phyloP scores from a whole-genome alignment of 2,329 filamentous ascomycete genomes.

The Akanthomyces dipterigenus region DNA sequence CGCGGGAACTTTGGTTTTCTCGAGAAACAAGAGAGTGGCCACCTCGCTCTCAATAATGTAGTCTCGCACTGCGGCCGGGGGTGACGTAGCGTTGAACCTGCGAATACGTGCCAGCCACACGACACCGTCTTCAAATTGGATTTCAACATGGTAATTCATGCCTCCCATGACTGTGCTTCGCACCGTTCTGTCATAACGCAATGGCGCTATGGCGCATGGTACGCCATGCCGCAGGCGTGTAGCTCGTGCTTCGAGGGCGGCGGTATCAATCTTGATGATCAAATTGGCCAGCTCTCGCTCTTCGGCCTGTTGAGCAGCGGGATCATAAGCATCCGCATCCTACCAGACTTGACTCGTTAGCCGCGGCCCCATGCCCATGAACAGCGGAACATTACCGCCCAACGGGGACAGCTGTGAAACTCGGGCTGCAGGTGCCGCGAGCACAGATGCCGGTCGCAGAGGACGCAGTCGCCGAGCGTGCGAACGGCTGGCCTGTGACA shows the following conservation, averaged over 20 bases:
- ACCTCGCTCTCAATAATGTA: conserved; percentile 34
- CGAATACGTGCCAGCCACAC: conserved; percentile 37
- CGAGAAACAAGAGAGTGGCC: conserved; percentile 34
- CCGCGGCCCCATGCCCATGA: not conserved
- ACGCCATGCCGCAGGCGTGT: conserved; percentile 28
- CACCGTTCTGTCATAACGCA: conserved; percentile 29
- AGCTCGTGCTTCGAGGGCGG: conserved; percentile 30
- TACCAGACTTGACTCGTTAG: conserved; percentile 18
- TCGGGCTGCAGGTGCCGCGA: conserved; percentile 23
- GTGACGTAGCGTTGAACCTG: conserved; percentile 32
- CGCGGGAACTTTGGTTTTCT: conserved; percentile 27
- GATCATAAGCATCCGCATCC: conserved; percentile 30
- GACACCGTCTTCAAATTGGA: conserved; percentile 36
- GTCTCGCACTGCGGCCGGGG: conserved; percentile 26
- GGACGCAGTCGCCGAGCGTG: conserved; percentile 28
- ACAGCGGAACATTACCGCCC: conserved; percentile 26
- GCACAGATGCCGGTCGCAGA: conserved; percentile 35
- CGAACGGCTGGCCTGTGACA: conserved; percentile 30
- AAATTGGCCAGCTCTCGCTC: conserved; percentile 26
- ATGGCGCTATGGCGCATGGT: conserved; percentile 27
- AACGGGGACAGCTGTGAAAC: conserved; percentile 30
- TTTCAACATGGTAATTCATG: conserved; percentile 37
- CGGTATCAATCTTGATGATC: conserved; percentile 28
- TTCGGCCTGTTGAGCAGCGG: conserved; percentile 27
- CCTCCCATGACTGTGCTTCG: conserved; percentile 35